Base-by-base conservation (phyloP, 1,139 yeast genomes). In the Geotrichum macrosporum region DNA sequence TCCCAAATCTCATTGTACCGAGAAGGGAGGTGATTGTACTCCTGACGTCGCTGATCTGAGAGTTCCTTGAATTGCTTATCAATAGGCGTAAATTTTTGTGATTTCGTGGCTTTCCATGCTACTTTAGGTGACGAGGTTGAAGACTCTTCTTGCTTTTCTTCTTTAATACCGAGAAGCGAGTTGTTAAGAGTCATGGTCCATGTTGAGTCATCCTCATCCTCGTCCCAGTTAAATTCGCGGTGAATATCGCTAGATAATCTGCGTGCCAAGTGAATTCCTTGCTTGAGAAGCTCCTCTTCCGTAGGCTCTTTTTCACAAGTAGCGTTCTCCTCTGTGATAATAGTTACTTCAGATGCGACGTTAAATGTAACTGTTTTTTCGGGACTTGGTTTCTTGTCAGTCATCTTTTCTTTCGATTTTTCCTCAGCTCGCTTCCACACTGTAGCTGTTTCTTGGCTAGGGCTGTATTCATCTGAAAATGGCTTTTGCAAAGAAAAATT, bases 161-260 rank as follows among this genome's bases (percentile, higher is more conserved):
- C n/a, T n/a, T n/a, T n/a, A n/a, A n/a, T n/a, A n/a, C n/a, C n/a
- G 12, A 26, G 33, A 9, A 33, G 26, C 20, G 27, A 18, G 9
- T n/a, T 21, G 26, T 34, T 41, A 27, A 19, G 15, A 19, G 20
- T 16, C 5, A 18, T 18, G 5, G 34, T 24, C 38, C 36, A 27
- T 16, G 55, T 62, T 56, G 54, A 38, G 26, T 55, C 65, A 31
- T 64, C 70, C 48, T 69, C 73, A 46, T 68, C 73, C 27, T 69
- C 72, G 40, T 64, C 72, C 73, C 73, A 69, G 53, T 65, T 64
- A 52, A 64, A 59, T 35, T 62, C 55, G 13, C 65, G 50, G 0
- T 58, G 46, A 10, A 41, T 51, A 30, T 54, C 59, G 9, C 60
- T 56, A 12, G 63, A 58, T 31, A 63, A 57, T 10, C 70, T 53